A percentile compares a stretch with the other conserved stretches of the same genome.
These are phyloP conservation scores for Geotrichum histeridarum DNA, from an alignment of 1,139 yeast species.

Conservation along the genomic window DNA sequence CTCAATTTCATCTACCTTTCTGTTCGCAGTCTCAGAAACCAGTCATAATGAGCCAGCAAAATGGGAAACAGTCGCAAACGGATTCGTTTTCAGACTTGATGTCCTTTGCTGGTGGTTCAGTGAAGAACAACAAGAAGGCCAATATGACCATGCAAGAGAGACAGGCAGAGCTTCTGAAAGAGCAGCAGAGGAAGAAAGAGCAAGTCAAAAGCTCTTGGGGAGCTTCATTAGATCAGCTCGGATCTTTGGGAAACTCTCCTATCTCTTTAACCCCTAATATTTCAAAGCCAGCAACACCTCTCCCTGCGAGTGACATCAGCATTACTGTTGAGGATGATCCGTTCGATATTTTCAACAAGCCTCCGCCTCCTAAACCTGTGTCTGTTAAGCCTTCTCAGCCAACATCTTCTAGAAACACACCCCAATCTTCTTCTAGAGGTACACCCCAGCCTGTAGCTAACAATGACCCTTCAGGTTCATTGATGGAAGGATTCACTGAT, in stretches of 20 bases:
- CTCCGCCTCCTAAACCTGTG: conserved; percentile 21
- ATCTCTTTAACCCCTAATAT: conserved; percentile 11
- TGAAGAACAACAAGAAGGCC: conserved; percentile 20
- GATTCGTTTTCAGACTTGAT: conserved; percentile 29
- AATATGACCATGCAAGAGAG: conserved; percentile 29
- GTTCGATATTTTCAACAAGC: conserved; percentile 36
- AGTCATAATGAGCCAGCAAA: conserved; percentile 8
- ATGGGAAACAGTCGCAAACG: conserved; percentile 6
- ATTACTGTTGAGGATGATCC: conserved; percentile 20
- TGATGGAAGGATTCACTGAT: conserved; percentile 18
- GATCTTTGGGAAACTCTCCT: conserved; percentile 20
- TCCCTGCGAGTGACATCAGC: background rate
- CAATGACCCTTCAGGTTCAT: conserved; percentile 1
- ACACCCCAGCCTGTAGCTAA: conserved; percentile 6
- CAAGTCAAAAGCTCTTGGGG: conserved; percentile 9
- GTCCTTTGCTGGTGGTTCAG: conserved; percentile 21
- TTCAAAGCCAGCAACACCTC: conserved; percentile 9
- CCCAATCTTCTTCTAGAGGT: conserved; percentile 15
- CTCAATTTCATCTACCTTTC: too few species aligned
- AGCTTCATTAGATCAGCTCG: conserved; percentile 10
- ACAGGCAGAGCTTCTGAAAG: conserved; percentile 23
- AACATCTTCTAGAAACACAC: background rate
- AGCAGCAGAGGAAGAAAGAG: conserved; percentile 17
- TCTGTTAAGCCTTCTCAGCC: conserved; percentile 2
- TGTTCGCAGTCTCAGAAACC: too few species aligned